Base-by-base conservation (phyloP, 2,329 filamentous ascomycete genomes). In the Ophiostoma quercus region DNA sequence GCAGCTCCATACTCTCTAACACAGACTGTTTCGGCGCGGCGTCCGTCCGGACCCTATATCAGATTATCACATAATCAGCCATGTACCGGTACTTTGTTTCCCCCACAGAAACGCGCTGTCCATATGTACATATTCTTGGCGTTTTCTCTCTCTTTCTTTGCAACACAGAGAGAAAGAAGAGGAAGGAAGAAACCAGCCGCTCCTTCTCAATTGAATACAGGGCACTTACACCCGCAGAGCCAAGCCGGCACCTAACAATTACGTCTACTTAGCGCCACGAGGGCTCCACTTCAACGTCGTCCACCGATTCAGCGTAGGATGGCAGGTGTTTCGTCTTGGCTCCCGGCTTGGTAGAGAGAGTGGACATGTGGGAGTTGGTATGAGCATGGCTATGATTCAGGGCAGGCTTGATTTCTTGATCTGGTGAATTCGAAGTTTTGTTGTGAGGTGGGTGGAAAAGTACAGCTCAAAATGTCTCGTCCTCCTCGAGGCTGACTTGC, bases 1-100 rank as follows among this genome's bases (percentile, higher is more conserved):
- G 71, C 71, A 73, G 12, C 19, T n/a, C 32, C 62, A 22, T 37
- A 22, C 68, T 73, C 72, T 74, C 71, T 71, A 32, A 74, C 74
- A 71, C 41, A 25, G 54, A 67, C 68, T 66, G 73, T 74, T 74
- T 74, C 74, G 71, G 34, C 19, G 60, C 57, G 66, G 65, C 32
- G 29, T 29, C 47, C 54, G 7, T 60, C 29, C 63, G 37, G 11
- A 29, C 43, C 37, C 25, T 14, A 12, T 65, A 39, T 37, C 62
- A 39, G 34, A 16, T n/a, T 51, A 32, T 70, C 43, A 39, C 62
- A 39, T 14, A 29, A 6, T 29, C 25, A 12, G 11, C 25, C 25
- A 25, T 22, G 51, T 57, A 57, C 51, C 57, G 25, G n/a, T 62
- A 62, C 57, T 32, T 62, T 62, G 25, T 62, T 32, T 32, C 57